These are phyloP conservation scores for Pulveroboletus sp. DNA, from an alignment of 768 basidiomycete species.

Conservation along the genomic window DNA sequence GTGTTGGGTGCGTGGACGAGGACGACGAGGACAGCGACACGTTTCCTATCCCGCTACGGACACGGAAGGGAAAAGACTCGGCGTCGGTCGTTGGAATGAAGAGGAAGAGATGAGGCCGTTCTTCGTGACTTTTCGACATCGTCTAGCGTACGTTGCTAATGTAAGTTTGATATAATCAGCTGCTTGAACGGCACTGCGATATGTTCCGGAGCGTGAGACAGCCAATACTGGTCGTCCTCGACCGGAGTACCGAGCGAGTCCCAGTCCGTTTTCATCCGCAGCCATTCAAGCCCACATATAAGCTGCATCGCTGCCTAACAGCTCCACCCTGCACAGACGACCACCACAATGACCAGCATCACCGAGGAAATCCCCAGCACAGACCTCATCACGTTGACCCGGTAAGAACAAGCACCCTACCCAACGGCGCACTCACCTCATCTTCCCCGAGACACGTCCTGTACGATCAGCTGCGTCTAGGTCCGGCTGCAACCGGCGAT, in stretches of 20 bases:
- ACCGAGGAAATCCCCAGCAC: conserved; percentile 68
- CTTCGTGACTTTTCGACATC: neutral
- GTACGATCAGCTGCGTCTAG: conserved; percentile 76
- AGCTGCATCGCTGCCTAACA: neutral
- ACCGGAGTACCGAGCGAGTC: conserved; percentile 6
- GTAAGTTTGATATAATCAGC: conserved; percentile 16
- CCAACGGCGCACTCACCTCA: conserved; percentile 3
- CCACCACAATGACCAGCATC: conserved; percentile 24
- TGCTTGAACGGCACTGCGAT: neutral
- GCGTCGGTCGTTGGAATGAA: conserved; percentile 48
- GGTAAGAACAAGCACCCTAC: conserved; percentile 42
- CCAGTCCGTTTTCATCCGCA: conserved; percentile 20
- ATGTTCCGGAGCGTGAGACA: conserved; percentile 25
- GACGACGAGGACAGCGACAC: conserved; percentile 68
- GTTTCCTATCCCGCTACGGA: conserved; percentile 68
- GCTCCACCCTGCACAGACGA: neutral
- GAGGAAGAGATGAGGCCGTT: conserved; percentile 55
- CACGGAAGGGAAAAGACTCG: conserved; percentile 57
- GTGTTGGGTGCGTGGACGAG: conserved; percentile 37
- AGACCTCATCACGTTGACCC: conserved; percentile 89
- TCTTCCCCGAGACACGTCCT: conserved; percentile 68
- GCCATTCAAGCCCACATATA: conserved; percentile 6
- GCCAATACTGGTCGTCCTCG: neutral
- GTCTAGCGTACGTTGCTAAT: conserved; percentile 16
- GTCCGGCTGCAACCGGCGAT: conserved; percentile 84